Evolutionary conservation across 345 rosid genomes (phyloP).

Genomic region (Pelargonium nanum): DNA sequence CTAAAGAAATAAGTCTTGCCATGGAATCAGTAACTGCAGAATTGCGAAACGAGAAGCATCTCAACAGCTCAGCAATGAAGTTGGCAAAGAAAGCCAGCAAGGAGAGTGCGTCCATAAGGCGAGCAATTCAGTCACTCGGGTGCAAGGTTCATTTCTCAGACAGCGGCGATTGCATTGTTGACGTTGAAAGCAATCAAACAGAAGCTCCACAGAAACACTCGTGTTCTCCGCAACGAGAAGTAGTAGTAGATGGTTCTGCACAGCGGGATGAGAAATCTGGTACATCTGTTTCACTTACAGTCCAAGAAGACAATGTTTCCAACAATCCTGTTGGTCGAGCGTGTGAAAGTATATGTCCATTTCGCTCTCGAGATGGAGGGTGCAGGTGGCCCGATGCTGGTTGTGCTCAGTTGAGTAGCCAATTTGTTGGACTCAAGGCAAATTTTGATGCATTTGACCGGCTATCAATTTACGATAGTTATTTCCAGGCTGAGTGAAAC

Average conservation of each 20-base stretch:
- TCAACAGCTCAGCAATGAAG: conserved; percentile 47
- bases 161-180: conserved; percentile 47
- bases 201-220: conserved; percentile 24
- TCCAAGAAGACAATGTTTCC: conserved; percentile 35
- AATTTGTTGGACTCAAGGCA: conserved; percentile 71
- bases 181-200: conserved; percentile 32
- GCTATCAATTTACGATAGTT: conserved; percentile 63
- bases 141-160: conserved; percentile 70
- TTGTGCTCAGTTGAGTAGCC: conserved; percentile 75
- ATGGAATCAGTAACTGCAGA: conserved; percentile 52
- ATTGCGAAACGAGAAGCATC: conserved; percentile 50
- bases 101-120: conserved; percentile 53
- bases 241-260: conserved; percentile 18
- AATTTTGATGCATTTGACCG: conserved; percentile 81
- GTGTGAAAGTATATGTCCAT: conserved; percentile 62
- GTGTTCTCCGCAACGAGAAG: conserved; percentile 11
- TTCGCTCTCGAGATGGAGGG: conserved; percentile 56
- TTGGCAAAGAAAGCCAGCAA: conserved; percentile 59
- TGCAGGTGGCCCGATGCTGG: conserved; percentile 91
- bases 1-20: conserved; percentile 31
- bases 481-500: conserved; percentile 52
- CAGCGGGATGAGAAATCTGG: conserved; percentile 40
- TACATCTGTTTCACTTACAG: conserved; percentile 52
- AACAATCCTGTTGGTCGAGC: conserved; percentile 26
- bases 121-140: conserved; percentile 78